Conservation (phyloP, 2,329 filamentous ascomycete species). For the Penicillium polonicum region DNA sequence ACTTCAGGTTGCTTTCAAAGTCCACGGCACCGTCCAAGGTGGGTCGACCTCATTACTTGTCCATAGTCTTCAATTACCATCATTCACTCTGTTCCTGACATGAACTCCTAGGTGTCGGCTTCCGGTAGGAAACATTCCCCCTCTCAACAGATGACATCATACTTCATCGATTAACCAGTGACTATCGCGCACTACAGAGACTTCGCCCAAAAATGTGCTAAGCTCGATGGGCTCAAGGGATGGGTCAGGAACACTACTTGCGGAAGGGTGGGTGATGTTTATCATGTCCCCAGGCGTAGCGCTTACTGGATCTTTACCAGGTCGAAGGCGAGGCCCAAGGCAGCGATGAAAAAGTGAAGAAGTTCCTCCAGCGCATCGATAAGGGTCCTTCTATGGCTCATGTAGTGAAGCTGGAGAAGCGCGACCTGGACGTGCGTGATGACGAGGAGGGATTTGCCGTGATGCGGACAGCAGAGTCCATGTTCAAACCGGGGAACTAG, state of each 20-base stretch:
- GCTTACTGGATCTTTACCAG: conserved; percentile 45
- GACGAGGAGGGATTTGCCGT: conserved; percentile 68
- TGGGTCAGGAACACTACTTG: conserved; percentile 51
- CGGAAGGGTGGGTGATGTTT: conserved; percentile 40
- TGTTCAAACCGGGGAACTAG: conserved; percentile 18
- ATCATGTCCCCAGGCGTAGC: not conserved
- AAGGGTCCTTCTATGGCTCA: conserved; percentile 69
- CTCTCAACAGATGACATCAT: conserved; percentile 21
- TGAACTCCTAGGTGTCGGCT: conserved; percentile 32
- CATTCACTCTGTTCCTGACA: not conserved
- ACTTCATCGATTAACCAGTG: conserved; percentile 1
- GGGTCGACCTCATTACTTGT: conserved; percentile 19
- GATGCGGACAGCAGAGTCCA: conserved; percentile 31
- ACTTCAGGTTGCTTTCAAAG: conserved; percentile 44
- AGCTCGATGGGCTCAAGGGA: conserved; percentile 46
- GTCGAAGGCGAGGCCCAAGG: conserved; percentile 91
- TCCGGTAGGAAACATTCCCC: conserved; percentile 27
- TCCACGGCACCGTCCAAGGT: conserved; percentile 71
- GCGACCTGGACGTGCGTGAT: conserved; percentile 63
- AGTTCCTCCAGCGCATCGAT: conserved; percentile 72
- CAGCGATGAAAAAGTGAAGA: conserved; percentile 60
- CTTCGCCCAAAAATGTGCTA: conserved; percentile 47
- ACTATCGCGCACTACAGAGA: conserved; percentile 26
- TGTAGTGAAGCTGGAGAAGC: conserved; percentile 72
- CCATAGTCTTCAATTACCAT: not conserved